Evolutionary conservation across 495 filamentous ascomycete species (phyloP), one percentile per base, ranked within the genome.

Genomic region (Xanthoparmelia taractica): DNA sequence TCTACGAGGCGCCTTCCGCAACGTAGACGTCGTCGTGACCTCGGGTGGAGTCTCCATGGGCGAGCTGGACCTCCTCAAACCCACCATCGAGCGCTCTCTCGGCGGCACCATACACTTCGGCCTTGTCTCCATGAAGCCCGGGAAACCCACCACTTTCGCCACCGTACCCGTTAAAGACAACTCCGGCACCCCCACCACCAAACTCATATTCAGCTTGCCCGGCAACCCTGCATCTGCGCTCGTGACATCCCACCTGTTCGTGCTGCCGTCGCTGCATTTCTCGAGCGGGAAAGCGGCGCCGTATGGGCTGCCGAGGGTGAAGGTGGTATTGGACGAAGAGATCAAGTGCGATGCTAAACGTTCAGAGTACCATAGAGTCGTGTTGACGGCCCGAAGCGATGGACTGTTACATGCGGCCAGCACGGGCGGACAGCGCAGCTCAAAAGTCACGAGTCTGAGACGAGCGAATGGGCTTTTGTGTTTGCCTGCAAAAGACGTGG

Each of bases 11-110:
- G 90, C 89, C 25, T 73, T 97, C 55, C 82, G 86, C 29, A 73
- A 70, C 47, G 85, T 87, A 31, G 92, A 97, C 68, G 80, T 97
- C 33, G 81, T 97, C 57, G 85, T 99, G 67, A 97, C 95, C 17
- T 92, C 89, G 0, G 94, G 94, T 38, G 95, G 94, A 25, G 94
- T 97, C 27, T 96, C 91, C 18, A 99, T 99, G 94, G 94, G 94
- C 64, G 94, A 99, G 75, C 85, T 96, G 1, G 94, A 99, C 71
- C 85, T 99, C 37, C 85, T 99, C 57, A 99, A 99, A 74, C 94
- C 95, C 2, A 97, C 92, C 7, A 91, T 99, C 70, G 94, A 97
- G 76, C 87, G 92, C 59, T 80, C 85, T 3, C 83, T 97, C 8
- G 89, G 91, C 63, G 94, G 94, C 18, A 96, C 88, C 0, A 96